phyloP scores from a whole-genome alignment of 495 filamentous ascomycete genomes.

The Geopyxis carbonaria region DNA sequence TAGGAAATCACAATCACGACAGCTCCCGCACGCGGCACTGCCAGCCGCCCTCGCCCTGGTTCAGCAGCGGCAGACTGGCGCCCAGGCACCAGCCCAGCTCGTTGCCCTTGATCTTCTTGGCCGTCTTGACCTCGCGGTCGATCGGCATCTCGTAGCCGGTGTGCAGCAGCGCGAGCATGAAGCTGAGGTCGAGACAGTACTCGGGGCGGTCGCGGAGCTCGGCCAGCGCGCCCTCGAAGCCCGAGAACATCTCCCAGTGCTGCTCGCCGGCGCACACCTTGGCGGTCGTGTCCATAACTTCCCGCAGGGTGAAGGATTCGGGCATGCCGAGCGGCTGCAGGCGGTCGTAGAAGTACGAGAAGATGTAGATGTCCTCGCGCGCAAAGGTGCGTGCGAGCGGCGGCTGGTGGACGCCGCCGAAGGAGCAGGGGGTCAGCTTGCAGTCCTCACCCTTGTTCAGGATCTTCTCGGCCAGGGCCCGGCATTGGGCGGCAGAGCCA shows the following conservation, averaged over 20 bases:
- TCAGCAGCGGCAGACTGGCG: constrained; percentile 66
- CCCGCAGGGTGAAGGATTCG: constrained; percentile 73
- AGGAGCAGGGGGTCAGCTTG: constrained; percentile 76
- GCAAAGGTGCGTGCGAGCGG: constrained; percentile 84
- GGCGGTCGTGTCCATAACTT: constrained; percentile 65
- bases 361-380: constrained; percentile 81
- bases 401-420: constrained; percentile 92
- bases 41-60: constrained; percentile 52
- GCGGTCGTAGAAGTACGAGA: constrained; percentile 95
- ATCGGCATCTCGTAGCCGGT: constrained; percentile 97
- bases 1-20: constrained; percentile 18
- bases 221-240: constrained; percentile 50
- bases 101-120: constrained; percentile 95
- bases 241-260: constrained; percentile 61
- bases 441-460: constrained; percentile 75
- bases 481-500: constrained; percentile 78
- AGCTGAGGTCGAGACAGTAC: constrained; percentile 85
- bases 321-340: constrained; percentile 86
- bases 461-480: constrained; percentile 72
- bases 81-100: constrained; percentile 97
- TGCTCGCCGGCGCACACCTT: constrained; percentile 68
- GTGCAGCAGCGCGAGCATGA: constrained; percentile 81
- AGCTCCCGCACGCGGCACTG: constrained; percentile 53
- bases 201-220: constrained; percentile 69
- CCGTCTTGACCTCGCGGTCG: constrained; percentile 86